These are phyloP conservation scores for Truncatella angustata DNA, from an alignment of 2,329 filamentous ascomycete genomes.

Conservation along the genomic window DNA sequence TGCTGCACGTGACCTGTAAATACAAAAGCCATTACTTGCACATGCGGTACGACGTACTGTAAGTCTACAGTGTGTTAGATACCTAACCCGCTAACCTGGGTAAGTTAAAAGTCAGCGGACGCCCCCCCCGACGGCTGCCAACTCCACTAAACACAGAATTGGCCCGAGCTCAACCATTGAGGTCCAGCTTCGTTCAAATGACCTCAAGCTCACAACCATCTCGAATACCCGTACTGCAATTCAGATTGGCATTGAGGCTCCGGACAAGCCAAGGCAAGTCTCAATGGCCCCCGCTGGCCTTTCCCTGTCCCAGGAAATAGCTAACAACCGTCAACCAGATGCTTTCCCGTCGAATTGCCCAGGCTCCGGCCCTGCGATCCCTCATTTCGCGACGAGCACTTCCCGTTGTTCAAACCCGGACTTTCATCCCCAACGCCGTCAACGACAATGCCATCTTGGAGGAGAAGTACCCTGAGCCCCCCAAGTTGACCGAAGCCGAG, in stretches of 20 bases:
- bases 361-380: slow-evolving; percentile 46
- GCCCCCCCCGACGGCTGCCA: too few relatives aligned
- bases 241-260: slow-evolving; percentile 29
- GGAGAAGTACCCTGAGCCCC: slow-evolving; percentile 50
- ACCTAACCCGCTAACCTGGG: too few relatives aligned
- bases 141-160: not conserved
- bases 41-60: too few relatives aligned
- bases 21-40: too few relatives aligned
- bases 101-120: too few relatives aligned
- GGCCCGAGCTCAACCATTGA: slow-evolving; percentile 11
- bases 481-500: slow-evolving; percentile 53
- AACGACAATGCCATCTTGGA: slow-evolving; percentile 47
- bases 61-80: too few relatives aligned
- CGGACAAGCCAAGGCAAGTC: slow-evolving; percentile 32
- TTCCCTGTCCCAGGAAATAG: too few relatives aligned
- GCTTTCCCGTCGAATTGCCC: slow-evolving; percentile 59
- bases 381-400: slow-evolving; percentile 44
- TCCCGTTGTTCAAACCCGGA: slow-evolving; percentile 55
- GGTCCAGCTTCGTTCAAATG: slow-evolving; percentile 4
- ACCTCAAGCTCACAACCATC: slow-evolving; percentile 22
- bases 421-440: slow-evolving; percentile 51
- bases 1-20: too few relatives aligned
- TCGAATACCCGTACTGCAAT: slow-evolving; percentile 24
- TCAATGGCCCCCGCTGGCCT: slow-evolving; percentile 18
- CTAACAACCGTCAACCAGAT: slow-evolving; percentile 42